Conservation (phyloP, 1,139 yeast species). For the Candida dubliniensis region DNA sequence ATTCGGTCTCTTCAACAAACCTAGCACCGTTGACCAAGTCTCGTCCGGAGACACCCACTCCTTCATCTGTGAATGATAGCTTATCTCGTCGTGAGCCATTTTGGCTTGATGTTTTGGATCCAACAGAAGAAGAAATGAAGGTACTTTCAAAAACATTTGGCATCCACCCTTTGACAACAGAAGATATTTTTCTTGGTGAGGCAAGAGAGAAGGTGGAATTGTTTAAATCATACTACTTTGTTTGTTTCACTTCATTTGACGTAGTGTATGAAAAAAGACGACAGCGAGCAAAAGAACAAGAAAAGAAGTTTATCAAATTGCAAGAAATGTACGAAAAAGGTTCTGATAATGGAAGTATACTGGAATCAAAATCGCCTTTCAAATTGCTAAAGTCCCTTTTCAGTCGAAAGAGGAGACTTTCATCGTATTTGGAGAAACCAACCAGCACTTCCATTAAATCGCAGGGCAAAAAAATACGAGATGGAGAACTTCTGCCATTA, state of each 20-base stretch:
- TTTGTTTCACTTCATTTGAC: constrained; percentile 92
- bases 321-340: constrained; percentile 37
- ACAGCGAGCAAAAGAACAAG: constrained; percentile 46
- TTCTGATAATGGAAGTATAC: constrained; percentile 16
- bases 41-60: constrained; percentile 20
- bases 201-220: constrained; percentile 94
- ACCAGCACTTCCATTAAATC: constrained; percentile 26
- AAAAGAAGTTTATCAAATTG: constrained; percentile 38
- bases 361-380: constrained; percentile 20
- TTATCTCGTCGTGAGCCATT: constrained; percentile 47
- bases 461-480: constrained; percentile 42
- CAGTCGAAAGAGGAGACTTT: constrained; percentile 8
- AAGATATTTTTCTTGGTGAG: constrained; percentile 91
- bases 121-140: constrained; percentile 96
- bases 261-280: constrained; percentile 71
- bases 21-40: constrained; percentile 8
- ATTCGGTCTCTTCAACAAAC: constrained; percentile 6
- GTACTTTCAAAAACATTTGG: constrained; percentile 88
- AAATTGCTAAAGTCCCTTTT: constrained; percentile 6
- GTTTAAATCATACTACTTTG: constrained; percentile 84
- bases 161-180: constrained; percentile 93
- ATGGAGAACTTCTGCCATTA: constrained; percentile 83
- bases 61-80: constrained; percentile 15
- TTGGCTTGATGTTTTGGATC: constrained; percentile 91
- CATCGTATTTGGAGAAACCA: constrained; percentile 16